phyloP scores from a whole-genome alignment of 441 rosid genomes.

The Francoa sonchifolia region DNA sequence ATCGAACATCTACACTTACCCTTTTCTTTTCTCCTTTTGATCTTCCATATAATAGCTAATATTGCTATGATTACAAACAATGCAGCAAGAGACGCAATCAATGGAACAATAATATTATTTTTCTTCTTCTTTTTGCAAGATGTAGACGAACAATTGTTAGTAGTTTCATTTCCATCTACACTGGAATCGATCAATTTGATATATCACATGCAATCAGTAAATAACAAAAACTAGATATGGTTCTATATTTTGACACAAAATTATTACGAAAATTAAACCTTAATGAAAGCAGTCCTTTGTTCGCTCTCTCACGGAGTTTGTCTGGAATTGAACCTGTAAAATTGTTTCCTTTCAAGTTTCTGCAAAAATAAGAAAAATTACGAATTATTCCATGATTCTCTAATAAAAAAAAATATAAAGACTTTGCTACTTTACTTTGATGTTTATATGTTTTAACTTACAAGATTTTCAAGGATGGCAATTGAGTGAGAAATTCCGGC shows the following conservation, averaged over 20 bases:
- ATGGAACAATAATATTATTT: constrained; percentile 19
- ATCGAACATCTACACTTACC: no score
- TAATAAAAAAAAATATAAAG: no score
- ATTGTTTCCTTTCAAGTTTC: constrained; percentile 38
- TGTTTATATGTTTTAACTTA: no score
- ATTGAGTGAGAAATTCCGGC: constrained; percentile 28
- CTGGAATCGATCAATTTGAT: constrained; percentile 18
- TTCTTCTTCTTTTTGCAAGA: constrained; percentile 31
- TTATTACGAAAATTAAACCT: constrained; percentile 21
- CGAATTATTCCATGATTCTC: no score
- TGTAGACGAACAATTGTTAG: constrained; percentile 17
- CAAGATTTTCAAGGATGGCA: constrained; percentile 29
- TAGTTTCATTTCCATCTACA: constrained; percentile 25
- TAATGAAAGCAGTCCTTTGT: constrained; percentile 12
- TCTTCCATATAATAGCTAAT: constrained; percentile 7
- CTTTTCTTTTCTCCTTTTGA: constrained; percentile 16
- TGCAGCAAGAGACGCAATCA: constrained; percentile 20
- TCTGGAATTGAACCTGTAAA: constrained; percentile 27
- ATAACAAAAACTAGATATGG: no score
- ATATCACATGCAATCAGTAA: no score
- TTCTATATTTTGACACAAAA: no score
- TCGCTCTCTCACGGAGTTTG: constrained; percentile 15
- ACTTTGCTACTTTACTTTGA: no score
- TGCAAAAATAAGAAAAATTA: constrained; percentile 11
- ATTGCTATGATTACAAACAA: constrained; percentile 9